phyloP scores from a whole-genome alignment of 306 rosid genomes.

The Quercus berberidifolia region DNA sequence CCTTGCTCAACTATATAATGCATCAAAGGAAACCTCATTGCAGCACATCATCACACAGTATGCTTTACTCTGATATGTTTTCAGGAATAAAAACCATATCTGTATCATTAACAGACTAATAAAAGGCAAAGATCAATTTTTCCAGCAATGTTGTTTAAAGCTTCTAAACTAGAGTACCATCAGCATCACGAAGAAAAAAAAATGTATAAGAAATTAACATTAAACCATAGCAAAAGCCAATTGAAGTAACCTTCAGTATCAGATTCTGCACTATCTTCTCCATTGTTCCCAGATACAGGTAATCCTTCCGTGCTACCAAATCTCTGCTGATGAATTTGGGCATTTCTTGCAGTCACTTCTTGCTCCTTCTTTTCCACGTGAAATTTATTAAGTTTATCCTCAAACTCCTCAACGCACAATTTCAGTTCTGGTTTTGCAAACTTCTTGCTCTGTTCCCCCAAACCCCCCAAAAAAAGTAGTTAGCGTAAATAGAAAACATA shows the following conservation, averaged over 20 bases:
- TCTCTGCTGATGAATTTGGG: slow-evolving; percentile 69
- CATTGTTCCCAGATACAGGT: slow-evolving; percentile 27
- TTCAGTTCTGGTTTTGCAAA: slow-evolving; percentile 89
- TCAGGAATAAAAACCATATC: neutral
- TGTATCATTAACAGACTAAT: neutral
- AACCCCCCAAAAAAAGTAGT: neutral
- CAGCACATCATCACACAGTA: neutral
- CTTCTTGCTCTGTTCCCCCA: slow-evolving; percentile 66
- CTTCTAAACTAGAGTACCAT: neutral
- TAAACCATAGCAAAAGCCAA: slow-evolving; percentile 6
- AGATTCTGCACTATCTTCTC: slow-evolving; percentile 42
- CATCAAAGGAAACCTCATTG: neutral
- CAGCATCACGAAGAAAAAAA: slow-evolving; percentile 7
- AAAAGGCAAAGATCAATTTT: neutral
- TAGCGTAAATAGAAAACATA: neutral
- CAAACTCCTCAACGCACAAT: slow-evolving; percentile 82
- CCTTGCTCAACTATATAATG: neutral
- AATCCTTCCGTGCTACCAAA: slow-evolving; percentile 39
- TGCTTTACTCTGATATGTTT: neutral
- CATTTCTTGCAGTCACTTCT: slow-evolving; percentile 75
- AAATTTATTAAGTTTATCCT: slow-evolving; percentile 78
- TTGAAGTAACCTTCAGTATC: slow-evolving; percentile 52
- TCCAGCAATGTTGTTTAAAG: neutral
- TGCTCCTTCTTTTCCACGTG: slow-evolving; percentile 85
- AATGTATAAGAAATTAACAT: neutral